Percentiles rank a stretch among this genome's conserved stretches.
Conservation (phyloP, 495 filamentous ascomycete species). For the Penicillium bovifimosum region DNA sequence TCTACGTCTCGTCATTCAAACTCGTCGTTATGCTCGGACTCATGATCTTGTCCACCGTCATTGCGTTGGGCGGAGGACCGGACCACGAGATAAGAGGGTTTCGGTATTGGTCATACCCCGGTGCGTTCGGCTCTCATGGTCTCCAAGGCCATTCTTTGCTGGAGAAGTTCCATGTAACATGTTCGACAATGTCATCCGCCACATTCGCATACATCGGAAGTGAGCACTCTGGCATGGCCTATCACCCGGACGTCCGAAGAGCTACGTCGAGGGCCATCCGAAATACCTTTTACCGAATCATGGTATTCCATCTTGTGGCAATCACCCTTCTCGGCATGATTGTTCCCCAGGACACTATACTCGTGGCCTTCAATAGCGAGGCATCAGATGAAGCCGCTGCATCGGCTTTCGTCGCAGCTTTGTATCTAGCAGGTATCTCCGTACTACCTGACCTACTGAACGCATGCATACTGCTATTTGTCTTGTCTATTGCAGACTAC, state of each 20-base stretch:
- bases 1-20: slow-evolving; percentile 55
- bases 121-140: slow-evolving; percentile 20
- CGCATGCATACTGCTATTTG: slow-evolving; percentile 65
- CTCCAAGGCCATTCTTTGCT: not conserved
- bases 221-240: slow-evolving; percentile 68
- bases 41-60: slow-evolving; percentile 61
- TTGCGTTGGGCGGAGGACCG: slow-evolving; percentile 64
- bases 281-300: slow-evolving; percentile 74
- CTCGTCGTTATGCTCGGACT: slow-evolving; percentile 62
- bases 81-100: slow-evolving; percentile 62
- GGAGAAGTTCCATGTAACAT: slow-evolving; percentile 59
- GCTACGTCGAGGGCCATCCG: slow-evolving; percentile 68
- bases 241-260: slow-evolving; percentile 65
- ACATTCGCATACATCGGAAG: slow-evolving; percentile 80
- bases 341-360: slow-evolving; percentile 43
- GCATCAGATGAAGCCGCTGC: slow-evolving; percentile 34
- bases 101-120: slow-evolving; percentile 57
- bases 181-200: slow-evolving; percentile 66
- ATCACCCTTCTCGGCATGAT: slow-evolving; percentile 49
- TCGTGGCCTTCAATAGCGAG: slow-evolving; percentile 35
- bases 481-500: slow-evolving; percentile 67
- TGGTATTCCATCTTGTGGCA: slow-evolving; percentile 65
- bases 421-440: slow-evolving; percentile 44
- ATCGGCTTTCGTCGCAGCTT: slow-evolving; percentile 57
- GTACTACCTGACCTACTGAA: slow-evolving; percentile 53